Evolutionary conservation across 108 stramenopile genomes (phyloP).

Genomic region (Pseudonitzschia multistriata): DNA sequence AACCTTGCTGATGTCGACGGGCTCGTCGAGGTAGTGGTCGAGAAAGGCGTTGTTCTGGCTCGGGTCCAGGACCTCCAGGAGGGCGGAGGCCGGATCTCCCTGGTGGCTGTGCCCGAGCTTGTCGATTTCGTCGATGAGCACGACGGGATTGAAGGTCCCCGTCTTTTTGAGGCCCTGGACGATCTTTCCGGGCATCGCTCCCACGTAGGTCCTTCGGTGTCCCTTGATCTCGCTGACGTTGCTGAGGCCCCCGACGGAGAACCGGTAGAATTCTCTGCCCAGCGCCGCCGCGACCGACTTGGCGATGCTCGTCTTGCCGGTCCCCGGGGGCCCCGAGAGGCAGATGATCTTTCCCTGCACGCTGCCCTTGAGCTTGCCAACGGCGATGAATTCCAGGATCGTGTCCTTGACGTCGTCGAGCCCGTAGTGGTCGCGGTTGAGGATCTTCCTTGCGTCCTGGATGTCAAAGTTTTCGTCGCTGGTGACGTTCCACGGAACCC

Average conservation of each 20-base stretch:
- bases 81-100: conserved; percentile 94
- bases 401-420: conserved; percentile 95
- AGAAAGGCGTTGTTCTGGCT: conserved; percentile 88
- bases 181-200: conserved; percentile 97
- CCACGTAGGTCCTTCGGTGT: conserved; percentile 97
- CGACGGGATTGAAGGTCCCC: conserved; percentile 84
- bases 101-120: conserved; percentile 89
- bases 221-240: conserved; percentile 98
- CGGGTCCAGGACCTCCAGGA: conserved; percentile 94
- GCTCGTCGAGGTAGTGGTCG: conserved; percentile 98
- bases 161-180: conserved; percentile 93
- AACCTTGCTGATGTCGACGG: conserved; percentile 94
- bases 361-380: conserved; percentile 89
- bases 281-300: conserved; percentile 90
- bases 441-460: conserved; percentile 53
- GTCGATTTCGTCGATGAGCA: conserved; percentile 98
- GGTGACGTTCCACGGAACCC: conserved; percentile 89
- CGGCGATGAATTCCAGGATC: conserved; percentile 97
- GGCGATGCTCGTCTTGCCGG: conserved; percentile 85
- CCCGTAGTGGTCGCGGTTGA: conserved; percentile 96
- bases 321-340: conserved; percentile 95
- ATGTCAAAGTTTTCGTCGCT: conserved; percentile 92
- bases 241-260: conserved; percentile 92
- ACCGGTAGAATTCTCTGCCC: conserved; percentile 93
- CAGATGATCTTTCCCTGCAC: conserved; percentile 96